Base-by-base conservation (phyloP, 805 yeast genomes). In the Nadsonia fulvescens region DNA sequence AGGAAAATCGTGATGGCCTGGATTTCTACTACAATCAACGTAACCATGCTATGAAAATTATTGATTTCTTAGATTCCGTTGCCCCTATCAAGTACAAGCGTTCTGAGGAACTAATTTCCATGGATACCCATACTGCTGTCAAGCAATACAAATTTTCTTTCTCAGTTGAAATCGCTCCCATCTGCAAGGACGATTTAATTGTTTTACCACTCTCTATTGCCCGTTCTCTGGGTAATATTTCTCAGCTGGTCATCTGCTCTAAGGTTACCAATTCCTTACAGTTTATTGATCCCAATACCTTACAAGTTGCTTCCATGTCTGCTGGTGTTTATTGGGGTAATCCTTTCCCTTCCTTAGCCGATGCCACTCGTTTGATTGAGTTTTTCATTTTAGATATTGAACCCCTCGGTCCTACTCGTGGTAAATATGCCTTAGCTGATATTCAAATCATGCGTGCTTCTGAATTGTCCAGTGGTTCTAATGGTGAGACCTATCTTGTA, bases 151-250 rank as follows among this genome's bases (percentile, higher is more conserved):
- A 83, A 54, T 83, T 83, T 48, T 63, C 94, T 5, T 79, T 61
- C 46, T 78, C 93, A 14, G 75, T 81, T 17, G 96, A 83, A 54
- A 74, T 83, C 39, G 92, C 76, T 2, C 94, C 96, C 10, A 70
- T 83, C 24, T 83, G 94, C 62, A 73, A 86, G 48, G 96, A 83
- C 48, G 95, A 83, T 46, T 61, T 83, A 38, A 89, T 83, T 14
- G 74, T 81, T 15, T 58, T 83, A 36, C 95, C 95, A 19, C 66
- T 68, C 42, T 69, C 66, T 40, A 51, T 83, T 37, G 94, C 96
- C 6, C 66, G 69, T 35, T 63, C 76, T 5, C 45, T 79, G 59
- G 92, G 94, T 32, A 70, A 74, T 46, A 75, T 81, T 30, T 54
- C 78, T 16, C 70, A 77, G 43, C 57, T 81, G 31, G 94, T 81